Base-by-base conservation (phyloP, 2,329 filamentous ascomycete genomes). In the Cladophialophora immunda region DNA sequence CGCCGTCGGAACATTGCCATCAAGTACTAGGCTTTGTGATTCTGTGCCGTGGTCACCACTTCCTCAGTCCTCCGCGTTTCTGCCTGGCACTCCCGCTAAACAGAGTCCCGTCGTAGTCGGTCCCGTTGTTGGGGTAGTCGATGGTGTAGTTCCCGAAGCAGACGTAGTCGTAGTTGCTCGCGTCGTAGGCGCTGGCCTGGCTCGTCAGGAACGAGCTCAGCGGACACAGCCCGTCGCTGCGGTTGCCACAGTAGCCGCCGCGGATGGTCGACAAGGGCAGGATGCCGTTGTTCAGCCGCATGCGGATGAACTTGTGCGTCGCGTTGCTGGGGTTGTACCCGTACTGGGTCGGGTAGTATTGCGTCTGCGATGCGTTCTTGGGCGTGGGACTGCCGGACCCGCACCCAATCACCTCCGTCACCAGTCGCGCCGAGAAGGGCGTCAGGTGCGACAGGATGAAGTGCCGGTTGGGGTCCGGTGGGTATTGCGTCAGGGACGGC, bases 371-470 rank as follows among this genome's bases (percentile, higher is more conserved):
- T 1, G 41, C 29, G 2, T 11, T 52, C 8, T 81, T 79, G 0
- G 80, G 74, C 4, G 71, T 71, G 0, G 86, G 83, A 55, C 81
- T 65, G 0, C 78, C 57, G 0, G 68, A 63, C 2, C 78, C 75
- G 71, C 85, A 87, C 36, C 83, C 84, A 69, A 87, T 84, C 30
- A 86, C 80, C 75, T 88, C 86, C 1, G 85, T 86, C 53, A 86
- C 78, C 32, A 88, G 78, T 19, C 83, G 81, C 3, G 81, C 85
- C 25, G 83, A 85, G 68, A 87, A 87, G 1, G 86, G 86, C 0
- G 84, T 86, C 59, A 87, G 71, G 54, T 83, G 73, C 2, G 81
- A 84, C 8, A 87, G 76, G 29, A 79, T 76, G 75, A 86, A 87
- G 56, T 79, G 79, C 2, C 83, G 78, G 22, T 83, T 71, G 1